A percentile compares a stretch with the other conserved stretches of the same genome.
phyloP scores from a whole-genome alignment of 495 filamentous ascomycete species.

The Penicillium goetzii region DNA sequence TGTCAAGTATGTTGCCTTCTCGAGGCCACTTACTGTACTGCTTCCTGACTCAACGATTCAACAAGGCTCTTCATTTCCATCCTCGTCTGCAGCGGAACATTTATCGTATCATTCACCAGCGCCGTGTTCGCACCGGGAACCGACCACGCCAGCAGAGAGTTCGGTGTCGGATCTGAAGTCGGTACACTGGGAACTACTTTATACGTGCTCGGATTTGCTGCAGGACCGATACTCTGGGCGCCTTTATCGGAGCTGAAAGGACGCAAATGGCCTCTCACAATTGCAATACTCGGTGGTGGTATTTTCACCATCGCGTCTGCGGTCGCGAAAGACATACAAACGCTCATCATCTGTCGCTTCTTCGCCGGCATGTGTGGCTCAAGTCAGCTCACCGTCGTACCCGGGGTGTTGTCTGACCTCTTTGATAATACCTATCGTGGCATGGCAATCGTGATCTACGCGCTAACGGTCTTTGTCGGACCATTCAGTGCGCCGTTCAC shows the following conservation, averaged over 20 bases:
- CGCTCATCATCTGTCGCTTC: constrained; percentile 55
- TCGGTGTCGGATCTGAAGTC: constrained; percentile 51
- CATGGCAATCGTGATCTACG: constrained; percentile 54
- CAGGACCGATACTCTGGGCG: constrained; percentile 61
- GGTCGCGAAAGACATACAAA: constrained; percentile 60
- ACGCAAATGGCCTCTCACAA: constrained; percentile 55
- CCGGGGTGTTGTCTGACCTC: constrained; percentile 56
- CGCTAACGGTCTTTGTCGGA: constrained; percentile 53
- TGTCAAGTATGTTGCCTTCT: constrained; percentile 30
- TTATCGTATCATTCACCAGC: constrained; percentile 55
- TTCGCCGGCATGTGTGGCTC: constrained; percentile 56
- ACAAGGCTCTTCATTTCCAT: constrained; percentile 33
- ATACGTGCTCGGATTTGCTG: constrained; percentile 57
- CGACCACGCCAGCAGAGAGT: constrained; percentile 44
- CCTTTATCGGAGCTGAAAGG: constrained; percentile 82
- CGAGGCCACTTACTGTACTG: constrained; percentile 15
- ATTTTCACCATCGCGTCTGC: constrained; percentile 61
- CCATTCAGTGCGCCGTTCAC: constrained; percentile 54
- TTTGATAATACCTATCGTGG: constrained; percentile 53
- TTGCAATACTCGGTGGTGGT: constrained; percentile 54
- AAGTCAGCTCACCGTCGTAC: constrained; percentile 54
- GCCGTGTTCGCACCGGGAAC: constrained; percentile 59
- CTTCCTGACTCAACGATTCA: neutral
- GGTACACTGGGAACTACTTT: constrained; percentile 56
- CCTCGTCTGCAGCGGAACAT: constrained; percentile 53